A percentile compares a stretch with the other conserved stretches of the same genome.
Conservation (phyloP, 768 basidiomycete genomes). For the Lactarius tabidus region DNA sequence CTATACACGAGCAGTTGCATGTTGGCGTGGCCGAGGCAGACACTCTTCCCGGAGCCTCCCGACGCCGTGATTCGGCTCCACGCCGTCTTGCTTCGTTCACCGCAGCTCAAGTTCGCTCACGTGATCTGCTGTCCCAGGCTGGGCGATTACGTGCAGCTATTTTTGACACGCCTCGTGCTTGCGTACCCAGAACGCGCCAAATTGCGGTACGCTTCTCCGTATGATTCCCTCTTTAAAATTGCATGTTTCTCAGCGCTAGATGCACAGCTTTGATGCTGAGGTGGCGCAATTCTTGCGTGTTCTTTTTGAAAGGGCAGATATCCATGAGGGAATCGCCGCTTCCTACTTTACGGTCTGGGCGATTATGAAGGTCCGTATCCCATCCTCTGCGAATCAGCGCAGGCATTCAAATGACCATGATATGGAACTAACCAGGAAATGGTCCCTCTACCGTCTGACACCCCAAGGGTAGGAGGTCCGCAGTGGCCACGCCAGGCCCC, state of each 20-base stretch:
- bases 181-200: constrained; percentile 14
- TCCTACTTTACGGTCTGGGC: constrained; percentile 9
- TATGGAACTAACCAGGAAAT: constrained; percentile 11
- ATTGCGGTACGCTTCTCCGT: constrained; percentile 5
- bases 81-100: constrained; percentile 12
- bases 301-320: neutral
- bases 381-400: neutral
- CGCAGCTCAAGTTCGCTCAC: constrained; percentile 12
- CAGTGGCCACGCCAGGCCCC: constrained; percentile 10
- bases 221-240: neutral
- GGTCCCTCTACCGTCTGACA: constrained; percentile 15
- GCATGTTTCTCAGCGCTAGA: too few relatives aligned
- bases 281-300: constrained; percentile 7
- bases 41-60: neutral
- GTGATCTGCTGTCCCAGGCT: constrained; percentile 11
- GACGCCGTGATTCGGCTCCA: neutral
- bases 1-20: constrained; percentile 16
- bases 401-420: neutral
- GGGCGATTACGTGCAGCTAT: constrained; percentile 15
- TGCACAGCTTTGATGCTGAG: constrained; percentile 15
- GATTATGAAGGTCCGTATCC: constrained; percentile 18
- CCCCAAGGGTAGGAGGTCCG: constrained; percentile 11
- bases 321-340: neutral
- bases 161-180: constrained; percentile 10
- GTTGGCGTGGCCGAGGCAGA: neutral